These are phyloP conservation scores for Pestalotiopsis sp. DNA, from an alignment of 2,329 filamentous ascomycete species.

Conservation along the genomic window DNA sequence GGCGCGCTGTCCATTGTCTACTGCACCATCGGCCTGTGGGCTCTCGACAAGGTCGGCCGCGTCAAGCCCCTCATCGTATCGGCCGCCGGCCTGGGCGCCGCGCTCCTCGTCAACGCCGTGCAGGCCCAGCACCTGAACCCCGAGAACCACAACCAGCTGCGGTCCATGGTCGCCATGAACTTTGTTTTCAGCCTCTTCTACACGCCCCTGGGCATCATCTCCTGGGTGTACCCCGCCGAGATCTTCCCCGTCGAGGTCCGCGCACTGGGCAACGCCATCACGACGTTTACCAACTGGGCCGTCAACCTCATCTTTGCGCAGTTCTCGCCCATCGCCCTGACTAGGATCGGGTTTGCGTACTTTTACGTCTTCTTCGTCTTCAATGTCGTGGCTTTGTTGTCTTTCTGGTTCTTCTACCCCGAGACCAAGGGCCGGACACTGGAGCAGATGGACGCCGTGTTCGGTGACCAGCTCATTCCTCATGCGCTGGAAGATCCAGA, in stretches of 20 bases:
- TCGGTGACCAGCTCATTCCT: slow-evolving; percentile 24
- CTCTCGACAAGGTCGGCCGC: slow-evolving; percentile 50
- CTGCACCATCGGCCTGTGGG: slow-evolving; percentile 47
- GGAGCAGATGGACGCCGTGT: slow-evolving; percentile 33
- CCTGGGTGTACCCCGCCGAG: slow-evolving; percentile 30
- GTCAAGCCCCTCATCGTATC: slow-evolving; percentile 50
- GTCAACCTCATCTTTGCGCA: slow-evolving; percentile 36
- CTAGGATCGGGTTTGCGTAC: slow-evolving; percentile 41
- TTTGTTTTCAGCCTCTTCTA: slow-evolving; percentile 38
- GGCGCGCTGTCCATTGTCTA: slow-evolving; percentile 51
- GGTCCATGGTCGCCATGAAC: slow-evolving; percentile 34
- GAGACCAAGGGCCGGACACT: slow-evolving; percentile 35
- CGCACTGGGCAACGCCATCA: slow-evolving; percentile 22
- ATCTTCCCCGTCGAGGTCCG: slow-evolving; percentile 28
- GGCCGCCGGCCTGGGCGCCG: slow-evolving; percentile 29
- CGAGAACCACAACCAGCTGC: slow-evolving; percentile 2
- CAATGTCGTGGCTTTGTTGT: slow-evolving; percentile 30
- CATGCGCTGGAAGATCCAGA: neutral
- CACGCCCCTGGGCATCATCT: slow-evolving; percentile 29
- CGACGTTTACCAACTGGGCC: slow-evolving; percentile 12
- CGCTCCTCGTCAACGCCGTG: slow-evolving; percentile 18
- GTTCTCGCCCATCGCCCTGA: slow-evolving; percentile 44
- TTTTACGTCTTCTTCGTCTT: slow-evolving; percentile 43
- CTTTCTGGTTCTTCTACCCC: slow-evolving; percentile 41
- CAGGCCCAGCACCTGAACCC: slow-evolving; percentile 7